Percentiles rank a stretch among this genome's conserved stretches.
Evolutionary conservation across 169 alveolate species (phyloP).

Genomic region (Neospora caninum): DNA sequence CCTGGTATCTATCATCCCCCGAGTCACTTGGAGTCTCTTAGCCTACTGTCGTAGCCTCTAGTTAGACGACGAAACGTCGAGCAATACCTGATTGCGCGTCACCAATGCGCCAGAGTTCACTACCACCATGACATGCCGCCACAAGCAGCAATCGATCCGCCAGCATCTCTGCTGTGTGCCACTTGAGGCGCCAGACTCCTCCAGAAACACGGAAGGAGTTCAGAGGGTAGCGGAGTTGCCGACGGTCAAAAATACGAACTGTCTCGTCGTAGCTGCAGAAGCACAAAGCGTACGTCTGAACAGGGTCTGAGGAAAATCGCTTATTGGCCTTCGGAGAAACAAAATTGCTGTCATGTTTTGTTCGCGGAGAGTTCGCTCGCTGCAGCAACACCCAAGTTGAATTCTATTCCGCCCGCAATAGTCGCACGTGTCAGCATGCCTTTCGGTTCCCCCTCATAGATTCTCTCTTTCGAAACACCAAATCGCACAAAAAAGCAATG

Average conservation of each 20-base stretch:
- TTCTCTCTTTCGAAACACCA: no score
- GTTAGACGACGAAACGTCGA: no score
- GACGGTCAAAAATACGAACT: slow-evolving; percentile 58
- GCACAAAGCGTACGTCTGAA: neutral
- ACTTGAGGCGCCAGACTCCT: slow-evolving; percentile 65
- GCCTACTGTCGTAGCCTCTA: no score
- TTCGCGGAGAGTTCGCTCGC: neutral
- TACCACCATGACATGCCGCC: slow-evolving; percentile 68
- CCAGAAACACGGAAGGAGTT: slow-evolving; percentile 1
- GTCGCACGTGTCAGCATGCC: no score
- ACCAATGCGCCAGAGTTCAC: slow-evolving; percentile 56
- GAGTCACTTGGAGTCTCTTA: no score
- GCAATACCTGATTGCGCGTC: neutral
- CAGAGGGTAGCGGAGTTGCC: slow-evolving; percentile 51
- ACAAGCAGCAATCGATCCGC: slow-evolving; percentile 17
- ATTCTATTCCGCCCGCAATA: no score
- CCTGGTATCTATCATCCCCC: no score
- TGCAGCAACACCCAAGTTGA: neutral
- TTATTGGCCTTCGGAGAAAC: no score
- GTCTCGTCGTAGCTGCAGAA: slow-evolving; percentile 57
- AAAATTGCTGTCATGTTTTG: no score
- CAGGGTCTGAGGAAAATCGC: neutral
- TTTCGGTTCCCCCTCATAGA: no score
- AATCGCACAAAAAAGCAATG: no score
- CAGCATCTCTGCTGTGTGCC: neutral